phyloP scores from a whole-genome alignment of 2,329 filamentous ascomycete species.

The Septoria linicola region DNA sequence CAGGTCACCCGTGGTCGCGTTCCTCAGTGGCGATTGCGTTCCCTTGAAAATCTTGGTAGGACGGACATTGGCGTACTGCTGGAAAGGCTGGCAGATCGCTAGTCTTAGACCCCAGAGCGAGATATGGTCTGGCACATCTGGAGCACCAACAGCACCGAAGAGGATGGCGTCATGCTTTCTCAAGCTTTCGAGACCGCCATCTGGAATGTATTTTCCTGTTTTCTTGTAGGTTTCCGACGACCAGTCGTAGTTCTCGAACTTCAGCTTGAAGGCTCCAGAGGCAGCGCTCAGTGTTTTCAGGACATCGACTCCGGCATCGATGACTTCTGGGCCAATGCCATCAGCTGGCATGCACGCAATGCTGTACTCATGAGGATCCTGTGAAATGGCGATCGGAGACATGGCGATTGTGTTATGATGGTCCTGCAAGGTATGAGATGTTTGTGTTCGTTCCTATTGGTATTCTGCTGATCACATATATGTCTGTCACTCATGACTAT shows the following conservation, averaged over 20 bases:
- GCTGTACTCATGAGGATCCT: conserved; percentile 42
- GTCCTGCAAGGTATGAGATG: too few species aligned
- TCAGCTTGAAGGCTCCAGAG: conserved; percentile 57
- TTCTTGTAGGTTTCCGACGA: conserved; percentile 65
- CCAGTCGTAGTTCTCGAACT: conserved; percentile 66
- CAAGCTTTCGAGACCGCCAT: conserved; percentile 58
- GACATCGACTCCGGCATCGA: conserved; percentile 62
- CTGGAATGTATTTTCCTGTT: conserved; percentile 64
- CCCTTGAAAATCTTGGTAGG: conserved; percentile 63
- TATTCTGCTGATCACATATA: not conserved
- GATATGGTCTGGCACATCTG: conserved; percentile 52
- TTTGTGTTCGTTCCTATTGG: conserved; percentile 34
- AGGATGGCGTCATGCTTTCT: conserved; percentile 64
- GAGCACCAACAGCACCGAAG: conserved; percentile 67
- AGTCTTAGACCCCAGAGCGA: conserved; percentile 56
- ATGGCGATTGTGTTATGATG: conserved; percentile 14
- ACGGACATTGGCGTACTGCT: conserved; percentile 59
- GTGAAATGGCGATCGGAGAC: conserved; percentile 28
- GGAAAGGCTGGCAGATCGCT: conserved; percentile 56
- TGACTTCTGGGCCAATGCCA: conserved; percentile 68
- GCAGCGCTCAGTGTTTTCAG: conserved; percentile 53
- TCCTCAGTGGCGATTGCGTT: conserved; percentile 57
- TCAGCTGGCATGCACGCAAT: conserved; percentile 69
- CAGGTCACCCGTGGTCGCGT: conserved; percentile 57
- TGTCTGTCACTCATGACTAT: too few species aligned